phyloP scores from a whole-genome alignment of 805 yeast genomes.

The Kuraishia floccosa region DNA sequence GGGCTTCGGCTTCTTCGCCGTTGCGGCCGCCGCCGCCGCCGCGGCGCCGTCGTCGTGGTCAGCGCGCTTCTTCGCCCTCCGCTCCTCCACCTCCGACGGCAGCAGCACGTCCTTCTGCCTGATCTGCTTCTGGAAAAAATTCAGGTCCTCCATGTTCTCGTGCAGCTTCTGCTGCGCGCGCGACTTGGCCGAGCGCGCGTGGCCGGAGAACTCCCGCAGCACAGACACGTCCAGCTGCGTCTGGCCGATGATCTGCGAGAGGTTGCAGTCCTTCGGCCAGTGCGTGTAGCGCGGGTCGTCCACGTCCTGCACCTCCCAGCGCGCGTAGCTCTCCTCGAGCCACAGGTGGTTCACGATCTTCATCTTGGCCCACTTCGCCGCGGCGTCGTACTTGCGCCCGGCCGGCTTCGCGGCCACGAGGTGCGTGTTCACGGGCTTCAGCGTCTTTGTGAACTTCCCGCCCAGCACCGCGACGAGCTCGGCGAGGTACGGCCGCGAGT shows the following conservation, averaged over 20 bases:
- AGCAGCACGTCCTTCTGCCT: constrained; percentile 19
- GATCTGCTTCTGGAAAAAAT: constrained; percentile 47
- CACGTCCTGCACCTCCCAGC: constrained; percentile 45
- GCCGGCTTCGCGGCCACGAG: constrained; percentile 53
- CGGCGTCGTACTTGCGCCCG: constrained; percentile 73
- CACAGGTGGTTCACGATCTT: constrained; percentile 70
- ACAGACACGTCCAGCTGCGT: constrained; percentile 31
- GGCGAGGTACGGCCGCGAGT: constrained; percentile 64
- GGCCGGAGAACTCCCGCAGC: constrained; percentile 25
- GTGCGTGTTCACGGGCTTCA: constrained; percentile 58
- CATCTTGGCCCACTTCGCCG: constrained; percentile 49
- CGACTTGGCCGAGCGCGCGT: constrained; percentile 46
- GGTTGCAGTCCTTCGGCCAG: constrained; percentile 27
- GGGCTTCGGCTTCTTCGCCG: constrained; percentile 7
- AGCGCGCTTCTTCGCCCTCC: constrained; percentile 9
- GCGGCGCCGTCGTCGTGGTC: background rate
- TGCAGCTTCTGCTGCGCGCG: constrained; percentile 60
- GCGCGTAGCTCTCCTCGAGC: constrained; percentile 71
- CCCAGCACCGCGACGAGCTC: constrained; percentile 58
- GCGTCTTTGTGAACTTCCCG: constrained; percentile 59
- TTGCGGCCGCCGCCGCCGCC: background rate
- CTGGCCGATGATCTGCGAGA: constrained; percentile 40
- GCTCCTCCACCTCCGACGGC: constrained; percentile 6
- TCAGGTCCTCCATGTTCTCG: constrained; percentile 56
- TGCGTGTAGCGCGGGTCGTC: constrained; percentile 33